Base-by-base conservation (phyloP, 2,329 filamentous ascomycete genomes). In the Penicillium sp. region DNA sequence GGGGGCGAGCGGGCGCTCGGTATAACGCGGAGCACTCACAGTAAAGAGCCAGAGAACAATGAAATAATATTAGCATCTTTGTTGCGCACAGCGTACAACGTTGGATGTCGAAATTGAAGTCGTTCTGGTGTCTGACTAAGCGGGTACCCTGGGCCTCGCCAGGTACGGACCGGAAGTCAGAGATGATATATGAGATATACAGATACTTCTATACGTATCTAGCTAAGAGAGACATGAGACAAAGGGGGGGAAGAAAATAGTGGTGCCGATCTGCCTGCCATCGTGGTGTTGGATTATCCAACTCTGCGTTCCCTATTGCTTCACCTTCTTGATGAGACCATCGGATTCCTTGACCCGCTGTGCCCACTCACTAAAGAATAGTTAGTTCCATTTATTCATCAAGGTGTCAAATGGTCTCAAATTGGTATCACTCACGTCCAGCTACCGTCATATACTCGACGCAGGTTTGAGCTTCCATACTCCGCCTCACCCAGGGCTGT, bases 381-480 rank as follows among this genome's bases (percentile, higher is more conserved):
- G 34, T 56, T 44, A 49, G 41, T 44, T 43, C 18, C 42, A 23
- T 18, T 6, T 26, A 26, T 6, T 26, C 24, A 7, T 26, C 24
- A 5, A 26, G 24, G 24, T 26, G 7, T 26, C 7, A 7, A 7
- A 29, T 29, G 28, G 3, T 29, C 28, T 29, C 28, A 3, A 29
- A 29, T 39, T 9, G 36, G 21, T 21, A 21, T n/a, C 36, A 87
- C 89, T 85, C 79, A 95, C 82, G 94, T 97, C 94, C 94, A 99
- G 73, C 92, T 96, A 44, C 94, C 94, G 71, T 99, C 94, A 66
- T 99, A 99, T 21, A 99, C 80, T 67, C 82, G 86, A 61, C 89
- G 83, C 49, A 83, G 82, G 55, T 85, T 81, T 0, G 82, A 74
- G 4, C 83, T 77, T 2, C 88, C 89, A 67, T 85, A 92, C 1